Percentiles rank a stretch among this genome's conserved stretches.
Evolutionary conservation across 306 rosid species (phyloP).

Genomic region (Fagus sylvatica): DNA sequence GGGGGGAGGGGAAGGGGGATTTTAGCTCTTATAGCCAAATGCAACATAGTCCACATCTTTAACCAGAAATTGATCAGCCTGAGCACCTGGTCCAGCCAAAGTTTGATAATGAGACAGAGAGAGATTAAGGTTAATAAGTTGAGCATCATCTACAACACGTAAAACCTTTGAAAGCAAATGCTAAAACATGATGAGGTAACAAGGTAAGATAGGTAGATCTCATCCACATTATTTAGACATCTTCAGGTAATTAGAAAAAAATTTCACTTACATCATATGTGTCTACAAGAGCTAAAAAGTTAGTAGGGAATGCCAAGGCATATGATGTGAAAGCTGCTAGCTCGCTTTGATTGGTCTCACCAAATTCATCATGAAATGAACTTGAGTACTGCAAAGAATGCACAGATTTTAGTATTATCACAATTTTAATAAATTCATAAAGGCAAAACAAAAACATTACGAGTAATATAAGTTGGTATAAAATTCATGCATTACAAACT

Average conservation of each 20-base stretch:
- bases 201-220: constrained; percentile 17
- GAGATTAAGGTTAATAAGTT: neutral
- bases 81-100: neutral
- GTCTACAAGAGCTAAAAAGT: constrained; percentile 96
- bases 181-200: neutral
- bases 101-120: neutral
- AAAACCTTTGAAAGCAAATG: neutral
- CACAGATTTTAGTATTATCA: constrained; percentile 2
- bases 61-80: too few species aligned
- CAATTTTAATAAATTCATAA: constrained; percentile 12
- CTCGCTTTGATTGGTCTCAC: constrained; percentile 98
- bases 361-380: constrained; percentile 55
- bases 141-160: neutral
- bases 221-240: constrained; percentile 14
- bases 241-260: neutral
- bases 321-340: constrained; percentile 93
- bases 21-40: neutral
- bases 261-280: constrained; percentile 81
- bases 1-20: too few species aligned
- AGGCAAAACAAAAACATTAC: neutral
- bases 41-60: neutral
- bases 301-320: constrained; percentile 89
- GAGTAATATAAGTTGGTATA: neutral
- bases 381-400: constrained; percentile 66
- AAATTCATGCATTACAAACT: neutral